Base-by-base conservation (phyloP, 345 rosid genomes). In the Trapa incisa region DNA sequence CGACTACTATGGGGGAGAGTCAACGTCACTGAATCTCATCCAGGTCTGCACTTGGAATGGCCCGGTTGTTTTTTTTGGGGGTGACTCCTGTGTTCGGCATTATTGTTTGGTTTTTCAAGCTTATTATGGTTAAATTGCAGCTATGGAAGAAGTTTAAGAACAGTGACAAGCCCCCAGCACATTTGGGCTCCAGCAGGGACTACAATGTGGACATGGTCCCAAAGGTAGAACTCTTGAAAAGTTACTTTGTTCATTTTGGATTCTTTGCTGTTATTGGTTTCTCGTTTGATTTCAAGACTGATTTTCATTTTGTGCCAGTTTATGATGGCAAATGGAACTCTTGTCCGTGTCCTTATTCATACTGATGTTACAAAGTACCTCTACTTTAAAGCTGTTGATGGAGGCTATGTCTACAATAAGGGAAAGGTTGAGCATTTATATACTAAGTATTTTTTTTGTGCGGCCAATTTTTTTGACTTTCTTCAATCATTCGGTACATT, bases 181-280 rank as follows among this genome's bases (percentile, higher is more conserved):
- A 86, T 79, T 80, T 95, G 82, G 99, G 99, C 53, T 80, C 96
- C 63, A 91, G 96, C 74, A 83, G 96, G 81, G 99, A 95, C 71
- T 95, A 91, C 76, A 95, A 91, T 76, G 97, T 91, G 69, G 99
- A 95, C 75, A 91, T 95, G 99, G 76, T 91, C 79, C 99, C 99
- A 14, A 95, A 95, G 90, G 99, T 91, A 52, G 36, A 4, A n/a
- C 72, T 69, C 3, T 62, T 41, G 29, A 10, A 12, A 35, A 71
- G 38, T 76, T 45, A 33, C 71, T 36, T 11, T 6, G 32, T 53
- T 32, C 35, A 29, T 39, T 41, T 33, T n/a, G 29, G 3, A n/a
- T 48, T 37, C 61, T 5, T 9, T 62, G 11, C 33, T 16, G 57
- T 45, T 15, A 61, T 33, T 64, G 48, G 70, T 35, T 65, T 64